Evolutionary conservation across 768 basidiomycete genomes (phyloP).

Genomic region (Collybia nuda): DNA sequence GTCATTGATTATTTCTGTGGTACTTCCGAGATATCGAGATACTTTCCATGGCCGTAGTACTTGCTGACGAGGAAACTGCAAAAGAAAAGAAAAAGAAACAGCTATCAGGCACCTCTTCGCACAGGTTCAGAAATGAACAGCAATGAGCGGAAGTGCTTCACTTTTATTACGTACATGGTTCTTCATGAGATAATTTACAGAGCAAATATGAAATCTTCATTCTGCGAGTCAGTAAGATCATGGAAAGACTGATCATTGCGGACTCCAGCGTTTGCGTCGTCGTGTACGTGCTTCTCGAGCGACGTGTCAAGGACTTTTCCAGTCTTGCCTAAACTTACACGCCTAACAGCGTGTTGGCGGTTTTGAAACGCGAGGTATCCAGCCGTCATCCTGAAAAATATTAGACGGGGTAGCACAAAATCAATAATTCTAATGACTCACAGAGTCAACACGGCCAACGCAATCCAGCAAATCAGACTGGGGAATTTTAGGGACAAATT

Average conservation of each 20-base stretch:
- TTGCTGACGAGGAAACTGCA: too few relatives aligned
- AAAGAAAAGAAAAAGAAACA: too few relatives aligned
- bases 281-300: constrained; percentile 27
- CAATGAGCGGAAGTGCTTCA: too few relatives aligned
- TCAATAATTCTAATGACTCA: constrained; percentile 16
- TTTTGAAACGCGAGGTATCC: constrained; percentile 36
- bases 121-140: too few relatives aligned
- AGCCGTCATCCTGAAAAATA: constrained; percentile 27
- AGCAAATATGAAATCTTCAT: constrained; percentile 31
- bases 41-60: too few relatives aligned
- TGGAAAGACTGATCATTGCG: constrained; percentile 33
- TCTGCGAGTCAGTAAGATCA: constrained; percentile 36
- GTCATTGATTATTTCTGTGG: too few relatives aligned
- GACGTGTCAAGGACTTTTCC: constrained; percentile 35
- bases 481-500: neutral
- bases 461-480: constrained; percentile 40
- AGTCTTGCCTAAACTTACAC: constrained; percentile 32
- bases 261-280: constrained; percentile 7
- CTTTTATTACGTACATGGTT: too few relatives aligned
- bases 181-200: constrained; percentile 11
- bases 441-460: constrained; percentile 32
- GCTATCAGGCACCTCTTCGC: too few relatives aligned
- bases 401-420: neutral
- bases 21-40: too few relatives aligned
- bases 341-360: constrained; percentile 30